Evolutionary conservation across 1,284 basidiomycete species (phyloP), one percentile per base, ranked within the genome.

Genomic region (Pulveroboletus sp.): DNA sequence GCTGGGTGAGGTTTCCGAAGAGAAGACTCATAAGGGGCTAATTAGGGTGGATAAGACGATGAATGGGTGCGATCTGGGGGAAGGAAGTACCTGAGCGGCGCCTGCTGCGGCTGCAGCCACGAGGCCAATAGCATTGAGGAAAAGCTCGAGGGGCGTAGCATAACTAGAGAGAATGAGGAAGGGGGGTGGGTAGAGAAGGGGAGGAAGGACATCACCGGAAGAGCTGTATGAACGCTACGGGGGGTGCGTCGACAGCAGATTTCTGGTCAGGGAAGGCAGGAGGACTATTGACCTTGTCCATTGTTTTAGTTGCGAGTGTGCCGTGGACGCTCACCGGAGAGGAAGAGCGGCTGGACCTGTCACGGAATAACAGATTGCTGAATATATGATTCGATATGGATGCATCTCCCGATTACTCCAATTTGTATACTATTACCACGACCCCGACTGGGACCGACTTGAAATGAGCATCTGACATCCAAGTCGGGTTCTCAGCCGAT

Each of bases 1-100:
- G 76, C 64, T 91, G 81, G 0, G 88, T 89, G 48, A 95, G 82
- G 57, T 86, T 85, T 58, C 91, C 91, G 66, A 94, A 94, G 22
- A 94, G 75, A 50, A 94, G 75, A 65, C 84, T 85, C 91, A 94
- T 92, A 42, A 93, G 77, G 6, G 91, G 91, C 85, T 90, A 33
- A 54, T 62, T 0, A 26, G 40, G 20, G 15, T 39, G 50, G 43
- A 49, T 57, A 18, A 46, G 43, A 68, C 25, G 20, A 33, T 6
- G 17, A 35, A 38, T 22, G 36, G 18, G 49, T 20, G 33, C 44
- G 52, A n/a, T n/a, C n/a, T 10, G 9, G 24, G 47, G 17, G 25
- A 26, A 36, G 4, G 17, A 38, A 35, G 18, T 59, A 89, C 89
- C 80, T 91, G 87, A 22, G 91, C 84, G 29, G 89, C 85, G 26